Base-by-base conservation (phyloP, 495 filamentous ascomycete genomes). In the Saxispiralis lemnorum region DNA sequence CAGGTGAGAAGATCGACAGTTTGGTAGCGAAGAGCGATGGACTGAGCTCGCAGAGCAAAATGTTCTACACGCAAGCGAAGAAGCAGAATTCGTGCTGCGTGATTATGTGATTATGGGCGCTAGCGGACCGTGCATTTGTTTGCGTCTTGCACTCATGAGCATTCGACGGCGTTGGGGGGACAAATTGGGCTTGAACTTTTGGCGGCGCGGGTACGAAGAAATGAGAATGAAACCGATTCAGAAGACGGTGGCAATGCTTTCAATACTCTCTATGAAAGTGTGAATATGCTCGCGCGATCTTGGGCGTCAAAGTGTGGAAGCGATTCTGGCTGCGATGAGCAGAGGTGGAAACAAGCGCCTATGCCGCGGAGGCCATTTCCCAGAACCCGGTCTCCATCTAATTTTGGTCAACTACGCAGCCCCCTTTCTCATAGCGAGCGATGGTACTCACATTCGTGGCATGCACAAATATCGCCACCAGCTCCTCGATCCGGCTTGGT, bases 41-140 rank as follows among this genome's bases (percentile, higher is more conserved):
- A 9, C 59, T 94, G 47, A 88, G 83, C 61, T 69, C 73, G 38
- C 80, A 87, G 69, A 89, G 82, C 60, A 95, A 93, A 72, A 84
- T 88, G 79, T 97, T 96, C 61, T 97, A 96, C 62, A 82, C 70
- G 16, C 70, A 73, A 75, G 82, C 87, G 48, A 93, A 94, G 70
- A 92, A 94, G 63, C 88, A 94, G 60, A 95, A 94, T 66, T 86
- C 81, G 24, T 95, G 88, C 71, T 92, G 86, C 61, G 53, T 79
- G 35, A 57, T 93, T 38, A 87, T 87, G 78, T 93, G 72, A 31
- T 18, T 44, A 34, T 33, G 24, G 24, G 9, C 4, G 5, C 24
- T 28, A 5, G 9, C 24, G 24, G 24, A 28, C 24, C 4, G 24
- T 4, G 9, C 24, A 28, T 28, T 28, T 28, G 24, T 9, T 28